Conservation (phyloP, 345 rosid species). For the Populus euphratica region DNA sequence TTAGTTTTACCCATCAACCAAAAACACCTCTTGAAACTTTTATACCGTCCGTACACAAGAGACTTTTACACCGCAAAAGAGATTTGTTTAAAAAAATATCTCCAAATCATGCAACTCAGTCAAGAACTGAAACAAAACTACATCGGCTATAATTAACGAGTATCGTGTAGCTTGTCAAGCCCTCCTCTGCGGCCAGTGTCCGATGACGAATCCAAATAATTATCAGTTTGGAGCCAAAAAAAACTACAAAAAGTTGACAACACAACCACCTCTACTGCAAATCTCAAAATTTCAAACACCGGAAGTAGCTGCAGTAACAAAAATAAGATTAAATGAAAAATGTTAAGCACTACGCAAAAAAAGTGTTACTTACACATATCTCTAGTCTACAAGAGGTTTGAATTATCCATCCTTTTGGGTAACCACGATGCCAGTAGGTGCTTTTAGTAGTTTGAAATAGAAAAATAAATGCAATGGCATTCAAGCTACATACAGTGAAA, state of each 20-base stretch:
- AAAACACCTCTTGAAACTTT: no score
- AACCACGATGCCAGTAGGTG: not conserved
- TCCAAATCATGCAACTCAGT: not conserved
- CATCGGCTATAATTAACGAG: not conserved
- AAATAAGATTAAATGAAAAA: not conserved
- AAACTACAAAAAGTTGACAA: not conserved
- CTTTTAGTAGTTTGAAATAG: not conserved
- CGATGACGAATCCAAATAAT: not conserved
- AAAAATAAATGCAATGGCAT: not conserved
- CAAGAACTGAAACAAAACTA: not conserved
- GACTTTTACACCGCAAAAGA: no score
- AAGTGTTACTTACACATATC: not conserved
- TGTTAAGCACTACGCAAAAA: not conserved
- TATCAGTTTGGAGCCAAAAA: not conserved
- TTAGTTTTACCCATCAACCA: no score
- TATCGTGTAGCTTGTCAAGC: not conserved
- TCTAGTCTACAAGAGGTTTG: not conserved
- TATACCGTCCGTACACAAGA: no score
- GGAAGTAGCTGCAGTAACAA: conserved; percentile 14
- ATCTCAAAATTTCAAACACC: not conserved
- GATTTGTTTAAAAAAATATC: no score
- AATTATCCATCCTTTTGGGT: not conserved
- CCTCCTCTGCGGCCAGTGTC: not conserved
- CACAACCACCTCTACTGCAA: not conserved
- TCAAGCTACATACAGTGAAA: not conserved